Evolutionary conservation across 2,329 filamentous ascomycete genomes (phyloP), one percentile per base, ranked within the genome.

Genomic region (Verruconis gallopava): DNA sequence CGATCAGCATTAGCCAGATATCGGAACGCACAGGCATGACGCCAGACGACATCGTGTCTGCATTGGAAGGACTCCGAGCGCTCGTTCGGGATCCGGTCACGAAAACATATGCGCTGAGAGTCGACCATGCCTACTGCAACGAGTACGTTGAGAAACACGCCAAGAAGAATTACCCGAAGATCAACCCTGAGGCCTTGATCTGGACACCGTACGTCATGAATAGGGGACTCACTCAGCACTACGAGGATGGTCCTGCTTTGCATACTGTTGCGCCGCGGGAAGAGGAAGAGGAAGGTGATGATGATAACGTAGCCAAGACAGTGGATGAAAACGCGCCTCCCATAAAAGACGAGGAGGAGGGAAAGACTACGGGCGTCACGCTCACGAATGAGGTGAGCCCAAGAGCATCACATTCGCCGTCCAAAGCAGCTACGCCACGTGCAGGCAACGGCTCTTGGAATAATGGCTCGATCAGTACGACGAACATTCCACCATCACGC

Each of bases 121-220:
- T 96, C 15, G 88, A 96, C 58, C 69, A 85, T 44, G 72, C 77
- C 3, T 94, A 89, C 56, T 95, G 89, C 60, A 77, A 77, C 44
- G 78, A 89, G 49, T 93, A 94, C 52, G 82, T 95, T 46, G 73
- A 76, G 21, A 91, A 89, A 49, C 94, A 89, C 75, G 84, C 94
- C 55, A 72, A 73, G 38, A 95, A 95, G 56, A 79, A 81, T 6
- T 93, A 94, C 50, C 83, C 94, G 17, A 81, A 78, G 52, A 73
- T 98, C 25, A 82, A 91, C 49, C 76, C 82, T 0, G 77, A 81
- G 35, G 78, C 78, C 14, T 70, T 98, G 19, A 81, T 88, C 9
- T 98, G 91, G 91, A 95, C 88, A 12, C 91, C 91, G 0, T 98
- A 94, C 57, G 79, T 96, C 33, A 96, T 95, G 86, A 89, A 91